Evolutionary conservation across 2,329 filamentous ascomycete species (phyloP).

Genomic region (Byssothecium circinans): DNA sequence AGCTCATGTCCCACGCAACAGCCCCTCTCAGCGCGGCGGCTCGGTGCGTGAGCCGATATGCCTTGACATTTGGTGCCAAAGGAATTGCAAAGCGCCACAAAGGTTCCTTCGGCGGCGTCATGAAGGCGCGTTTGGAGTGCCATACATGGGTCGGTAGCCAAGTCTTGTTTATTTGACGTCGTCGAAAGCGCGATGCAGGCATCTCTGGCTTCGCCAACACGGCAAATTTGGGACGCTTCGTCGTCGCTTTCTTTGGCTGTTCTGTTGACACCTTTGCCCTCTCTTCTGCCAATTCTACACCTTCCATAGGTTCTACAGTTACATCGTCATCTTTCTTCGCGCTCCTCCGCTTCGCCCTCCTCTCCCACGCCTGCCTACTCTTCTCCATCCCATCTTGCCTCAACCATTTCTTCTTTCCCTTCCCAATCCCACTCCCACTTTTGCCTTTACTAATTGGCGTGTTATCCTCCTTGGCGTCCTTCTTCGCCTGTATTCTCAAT

Average conservation of each 20-base stretch:
- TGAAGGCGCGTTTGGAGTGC: slow-evolving; percentile 87
- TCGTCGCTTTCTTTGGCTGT: slow-evolving; percentile 43
- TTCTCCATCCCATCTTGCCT: slow-evolving; percentile 76
- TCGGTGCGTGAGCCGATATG: slow-evolving; percentile 84
- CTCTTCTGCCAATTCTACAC: slow-evolving; percentile 26
- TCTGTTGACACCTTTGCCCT: slow-evolving; percentile 5
- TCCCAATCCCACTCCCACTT: slow-evolving; percentile 60
- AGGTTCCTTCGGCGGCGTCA: slow-evolving; percentile 76
- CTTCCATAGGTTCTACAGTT: slow-evolving; percentile 34
- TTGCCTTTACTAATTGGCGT: slow-evolving; percentile 75
- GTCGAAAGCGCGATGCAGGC: slow-evolving; percentile 73
- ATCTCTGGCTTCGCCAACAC: slow-evolving; percentile 65
- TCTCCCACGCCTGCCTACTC: slow-evolving; percentile 63
- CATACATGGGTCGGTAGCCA: slow-evolving; percentile 95
- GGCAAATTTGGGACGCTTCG: slow-evolving; percentile 71
- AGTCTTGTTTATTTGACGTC: slow-evolving; percentile 83
- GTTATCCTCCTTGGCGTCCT: slow-evolving; percentile 84
- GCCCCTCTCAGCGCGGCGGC: slow-evolving; percentile 74
- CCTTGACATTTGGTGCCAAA: slow-evolving; percentile 83
- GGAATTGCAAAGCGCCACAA: slow-evolving; percentile 92
- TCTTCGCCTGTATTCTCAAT: slow-evolving; percentile 67
- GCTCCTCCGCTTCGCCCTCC: slow-evolving; percentile 55
- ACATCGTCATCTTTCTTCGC: slow-evolving; percentile 28
- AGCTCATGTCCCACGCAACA: slow-evolving; percentile 91
- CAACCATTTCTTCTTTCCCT: slow-evolving; percentile 52